Percentiles rank a stretch among this genome's conserved stretches.
Evolutionary conservation across 768 basidiomycete species (phyloP).

Genomic region (Crassisporium funariophilum): DNA sequence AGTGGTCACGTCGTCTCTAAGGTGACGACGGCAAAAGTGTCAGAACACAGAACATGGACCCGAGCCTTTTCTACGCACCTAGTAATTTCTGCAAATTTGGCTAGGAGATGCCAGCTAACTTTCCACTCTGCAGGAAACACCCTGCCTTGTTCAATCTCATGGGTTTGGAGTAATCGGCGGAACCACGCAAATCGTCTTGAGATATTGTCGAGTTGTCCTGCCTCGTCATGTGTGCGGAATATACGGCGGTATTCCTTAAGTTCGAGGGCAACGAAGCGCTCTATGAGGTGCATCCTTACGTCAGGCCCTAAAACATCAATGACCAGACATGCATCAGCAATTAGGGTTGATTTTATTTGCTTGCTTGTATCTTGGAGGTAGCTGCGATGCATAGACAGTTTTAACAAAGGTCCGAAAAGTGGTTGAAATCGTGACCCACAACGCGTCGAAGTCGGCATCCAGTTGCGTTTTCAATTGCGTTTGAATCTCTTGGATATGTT

Average conservation of each 20-base stretch:
- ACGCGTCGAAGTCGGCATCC: slow-evolving; percentile 89
- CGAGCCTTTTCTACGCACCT: slow-evolving; percentile 58
- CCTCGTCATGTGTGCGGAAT: slow-evolving; percentile 91
- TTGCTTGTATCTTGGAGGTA: slow-evolving; percentile 79
- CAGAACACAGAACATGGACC: not conserved
- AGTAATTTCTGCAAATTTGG: slow-evolving; percentile 90
- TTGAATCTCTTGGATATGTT: slow-evolving; percentile 80
- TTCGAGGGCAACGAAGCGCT: slow-evolving; percentile 87
- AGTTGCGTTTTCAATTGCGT: slow-evolving; percentile 79
- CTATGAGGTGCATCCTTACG: slow-evolving; percentile 77
- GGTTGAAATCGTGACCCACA: slow-evolving; percentile 58
- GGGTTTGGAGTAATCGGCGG: slow-evolving; percentile 75
- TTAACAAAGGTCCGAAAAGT: not conserved
- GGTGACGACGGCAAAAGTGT: not conserved
- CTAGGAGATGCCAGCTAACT: slow-evolving; percentile 77
- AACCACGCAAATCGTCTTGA: slow-evolving; percentile 96
- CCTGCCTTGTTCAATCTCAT: slow-evolving; percentile 84
- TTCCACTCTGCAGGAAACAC: slow-evolving; percentile 88
- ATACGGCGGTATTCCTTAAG: slow-evolving; percentile 96
- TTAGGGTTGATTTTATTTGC: slow-evolving; percentile 60
- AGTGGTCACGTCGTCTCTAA: slow-evolving; percentile 81
- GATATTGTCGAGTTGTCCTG: slow-evolving; percentile 95
- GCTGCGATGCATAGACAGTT: slow-evolving; percentile 39
- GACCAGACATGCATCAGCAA: slow-evolving; percentile 85
- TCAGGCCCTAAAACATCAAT: slow-evolving; percentile 89